phyloP scores from a whole-genome alignment of 306 rosid species.

The Castanopsis chinensis region DNA sequence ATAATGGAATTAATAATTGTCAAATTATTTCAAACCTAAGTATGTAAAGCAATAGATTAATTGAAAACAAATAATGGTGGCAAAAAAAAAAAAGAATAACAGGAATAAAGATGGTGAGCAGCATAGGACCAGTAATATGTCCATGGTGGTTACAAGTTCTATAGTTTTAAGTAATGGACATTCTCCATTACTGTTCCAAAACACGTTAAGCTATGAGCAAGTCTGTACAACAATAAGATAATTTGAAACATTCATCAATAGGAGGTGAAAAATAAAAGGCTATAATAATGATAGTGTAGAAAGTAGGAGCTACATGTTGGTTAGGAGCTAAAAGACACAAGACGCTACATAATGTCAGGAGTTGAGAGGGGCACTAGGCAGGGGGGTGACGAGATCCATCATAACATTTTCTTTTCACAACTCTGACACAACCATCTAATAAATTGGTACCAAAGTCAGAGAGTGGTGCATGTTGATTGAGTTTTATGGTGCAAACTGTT shows the following conservation, averaged over 20 bases:
- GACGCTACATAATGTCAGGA: background rate
- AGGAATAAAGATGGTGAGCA: background rate
- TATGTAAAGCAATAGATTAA: background rate
- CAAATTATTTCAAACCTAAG: background rate
- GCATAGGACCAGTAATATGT: background rate
- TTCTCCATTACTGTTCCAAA: background rate
- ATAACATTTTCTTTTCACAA: background rate
- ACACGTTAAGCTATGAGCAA: background rate
- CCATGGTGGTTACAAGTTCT: background rate
- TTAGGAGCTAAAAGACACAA: background rate
- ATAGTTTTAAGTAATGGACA: background rate
- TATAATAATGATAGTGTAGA: background rate
- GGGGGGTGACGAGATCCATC: background rate
- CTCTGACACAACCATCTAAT: background rate
- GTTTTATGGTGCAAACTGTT: background rate
- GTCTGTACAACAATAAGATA: background rate
- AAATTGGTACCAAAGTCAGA: background rate
- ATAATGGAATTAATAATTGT: background rate
- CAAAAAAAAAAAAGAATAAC: background rate
- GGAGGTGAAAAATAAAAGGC: background rate
- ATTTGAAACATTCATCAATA: background rate
- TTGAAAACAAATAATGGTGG: background rate
- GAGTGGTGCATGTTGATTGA: background rate
- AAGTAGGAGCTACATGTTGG: no score
- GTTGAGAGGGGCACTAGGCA: background rate